Conservation (phyloP, 1,284 basidiomycete genomes). For the Fistulina hepatica region DNA sequence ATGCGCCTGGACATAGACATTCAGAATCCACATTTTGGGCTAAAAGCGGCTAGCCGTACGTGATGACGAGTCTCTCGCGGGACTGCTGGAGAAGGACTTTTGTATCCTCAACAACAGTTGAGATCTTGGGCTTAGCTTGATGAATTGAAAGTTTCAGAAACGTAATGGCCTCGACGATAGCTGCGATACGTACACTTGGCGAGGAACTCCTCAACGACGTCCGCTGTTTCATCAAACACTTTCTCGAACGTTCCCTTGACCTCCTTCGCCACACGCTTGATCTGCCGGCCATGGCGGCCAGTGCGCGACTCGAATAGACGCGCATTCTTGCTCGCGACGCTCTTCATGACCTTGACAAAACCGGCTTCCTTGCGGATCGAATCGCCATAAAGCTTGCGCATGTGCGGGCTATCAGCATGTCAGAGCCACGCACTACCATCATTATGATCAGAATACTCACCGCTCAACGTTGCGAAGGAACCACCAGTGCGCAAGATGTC, state of each 20-base stretch:
- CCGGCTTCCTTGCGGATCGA: slow-evolving; percentile 90
- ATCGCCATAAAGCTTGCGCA: slow-evolving; percentile 91
- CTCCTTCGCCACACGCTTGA: slow-evolving; percentile 75
- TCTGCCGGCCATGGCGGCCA: slow-evolving; percentile 61
- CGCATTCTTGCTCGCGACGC: slow-evolving; percentile 75
- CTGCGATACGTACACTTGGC: slow-evolving; percentile 57
- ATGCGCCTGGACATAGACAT: slow-evolving; percentile 49
- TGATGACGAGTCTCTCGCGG: slow-evolving; percentile 80
- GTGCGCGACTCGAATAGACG: slow-evolving; percentile 58
- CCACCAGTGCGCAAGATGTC: slow-evolving; percentile 84
- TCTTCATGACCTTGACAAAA: slow-evolving; percentile 93
- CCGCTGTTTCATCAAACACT: slow-evolving; percentile 86
- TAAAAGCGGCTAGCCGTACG: slow-evolving; percentile 58
- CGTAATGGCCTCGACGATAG: neutral
- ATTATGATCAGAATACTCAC: slow-evolving; percentile 34
- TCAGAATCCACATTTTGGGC: neutral
- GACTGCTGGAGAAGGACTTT: slow-evolving; percentile 87
- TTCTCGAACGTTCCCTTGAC: slow-evolving; percentile 91
- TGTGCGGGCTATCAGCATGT: slow-evolving; percentile 67
- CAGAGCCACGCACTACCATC: slow-evolving; percentile 6
- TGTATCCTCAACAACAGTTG: slow-evolving; percentile 85
- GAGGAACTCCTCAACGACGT: slow-evolving; percentile 84
- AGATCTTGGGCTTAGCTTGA: slow-evolving; percentile 50
- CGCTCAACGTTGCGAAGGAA: slow-evolving; percentile 83
- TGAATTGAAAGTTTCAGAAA: slow-evolving; percentile 1